Base-by-base conservation (phyloP, 345 rosid genomes). In the Odontarrhena argentea region DNA sequence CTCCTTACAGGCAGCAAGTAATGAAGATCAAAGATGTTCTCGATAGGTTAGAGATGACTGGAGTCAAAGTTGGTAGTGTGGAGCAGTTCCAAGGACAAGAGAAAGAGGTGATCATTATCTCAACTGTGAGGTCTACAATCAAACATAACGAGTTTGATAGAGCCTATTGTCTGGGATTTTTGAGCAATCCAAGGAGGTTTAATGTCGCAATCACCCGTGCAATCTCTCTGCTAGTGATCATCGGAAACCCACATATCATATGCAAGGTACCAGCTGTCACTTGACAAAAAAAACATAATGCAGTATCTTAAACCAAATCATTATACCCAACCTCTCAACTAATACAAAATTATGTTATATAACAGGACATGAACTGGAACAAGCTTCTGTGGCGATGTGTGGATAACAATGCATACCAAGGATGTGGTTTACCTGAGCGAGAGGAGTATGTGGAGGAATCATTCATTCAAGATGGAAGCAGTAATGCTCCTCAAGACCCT, bases 61-160 rank as follows among this genome's bases (percentile, higher is more conserved):
- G 80, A 67, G 77, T 94, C 46, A 91, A 88, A 83, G 91, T 90
- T 34, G 97, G 99, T 52, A 94, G 92, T 52, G 97, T 94, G 7
- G 99, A 90, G 74, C 99, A 94, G 58, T 94, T 90, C 63, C 99
- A 94, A 80, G 99, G 99, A 26, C 99, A 94, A 71, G 97, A 90
- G 73, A 85, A 82, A 56, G 70, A 84, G 46, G 96, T 90, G 8
- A 86, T 90, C 41, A 81, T 94, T 42, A 74, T 94, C 46, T 91
- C 97, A 15, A 94, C 96, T 0, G 99, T 90, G 30, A 82, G 99
- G 51, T 94, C 96, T 28, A 94, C 97, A 6, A 57, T 88, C 67
- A 86, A 82, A 67, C 97, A 91, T 78, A 82, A 88, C 15, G 84
- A 86, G 44, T 88, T 86, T 28, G 97, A 91, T 65, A 79, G 69